Evolutionary conservation across 768 basidiomycete species (phyloP).

Genomic region (Xerocomellus intermedius): DNA sequence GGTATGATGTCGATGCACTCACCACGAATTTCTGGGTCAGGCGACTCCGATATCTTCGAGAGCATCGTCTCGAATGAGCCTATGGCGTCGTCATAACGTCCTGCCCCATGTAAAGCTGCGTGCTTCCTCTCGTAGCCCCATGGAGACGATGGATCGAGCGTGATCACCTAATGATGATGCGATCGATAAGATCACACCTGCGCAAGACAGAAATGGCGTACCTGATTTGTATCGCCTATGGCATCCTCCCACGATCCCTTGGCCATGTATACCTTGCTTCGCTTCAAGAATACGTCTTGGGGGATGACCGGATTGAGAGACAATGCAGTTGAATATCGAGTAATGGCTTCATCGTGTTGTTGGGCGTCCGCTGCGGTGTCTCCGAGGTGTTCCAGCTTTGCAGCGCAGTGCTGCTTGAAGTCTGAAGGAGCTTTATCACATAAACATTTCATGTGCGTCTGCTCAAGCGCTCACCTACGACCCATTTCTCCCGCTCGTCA

Average conservation of each 20-base stretch:
- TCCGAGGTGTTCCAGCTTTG: background rate
- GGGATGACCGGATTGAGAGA: background rate
- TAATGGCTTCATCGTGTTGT: background rate
- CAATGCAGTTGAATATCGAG: background rate
- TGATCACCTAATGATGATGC: background rate
- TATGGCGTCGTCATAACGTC: background rate
- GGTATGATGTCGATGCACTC: background rate
- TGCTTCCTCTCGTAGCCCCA: background rate
- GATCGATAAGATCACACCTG: background rate
- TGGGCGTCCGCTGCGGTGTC: background rate
- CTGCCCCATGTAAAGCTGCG: background rate
- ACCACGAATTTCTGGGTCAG: background rate
- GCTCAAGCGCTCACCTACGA: background rate
- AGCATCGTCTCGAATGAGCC: conserved; percentile 3
- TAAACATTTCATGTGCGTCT: background rate
- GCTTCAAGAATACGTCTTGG: background rate
- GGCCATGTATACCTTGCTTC: background rate
- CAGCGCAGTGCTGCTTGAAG: background rate
- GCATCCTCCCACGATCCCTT: background rate
- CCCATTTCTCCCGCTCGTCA: background rate
- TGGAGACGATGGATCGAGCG: background rate
- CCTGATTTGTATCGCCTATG: background rate
- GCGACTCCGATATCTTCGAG: background rate
- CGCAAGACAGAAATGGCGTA: background rate
- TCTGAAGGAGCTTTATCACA: background rate